phyloP scores from a whole-genome alignment of 495 filamentous ascomycete species.

The Penicillium goetzii region DNA sequence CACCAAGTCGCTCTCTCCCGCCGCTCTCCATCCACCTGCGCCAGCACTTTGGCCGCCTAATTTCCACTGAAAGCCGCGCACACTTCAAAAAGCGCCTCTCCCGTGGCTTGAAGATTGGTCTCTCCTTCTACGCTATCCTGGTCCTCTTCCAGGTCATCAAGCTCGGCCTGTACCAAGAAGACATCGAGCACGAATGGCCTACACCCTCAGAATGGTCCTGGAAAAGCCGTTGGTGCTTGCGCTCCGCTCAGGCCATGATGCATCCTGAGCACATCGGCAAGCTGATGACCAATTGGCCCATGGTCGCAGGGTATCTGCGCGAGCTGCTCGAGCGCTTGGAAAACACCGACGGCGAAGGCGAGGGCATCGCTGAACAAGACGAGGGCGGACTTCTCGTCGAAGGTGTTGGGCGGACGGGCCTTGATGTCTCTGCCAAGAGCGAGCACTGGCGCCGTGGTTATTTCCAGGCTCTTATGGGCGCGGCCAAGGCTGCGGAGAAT shows the following conservation, averaged over 20 bases:
- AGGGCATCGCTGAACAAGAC: constrained; percentile 58
- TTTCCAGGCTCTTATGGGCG: constrained; percentile 75
- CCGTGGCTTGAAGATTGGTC: constrained; percentile 59
- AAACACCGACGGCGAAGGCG: constrained; percentile 66
- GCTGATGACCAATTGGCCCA: constrained; percentile 66
- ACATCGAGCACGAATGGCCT: constrained; percentile 72
- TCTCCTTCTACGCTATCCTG: constrained; percentile 58
- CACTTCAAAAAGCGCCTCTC: constrained; percentile 67
- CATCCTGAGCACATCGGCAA: constrained; percentile 53
- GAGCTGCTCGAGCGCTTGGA: constrained; percentile 64
- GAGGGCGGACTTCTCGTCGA: constrained; percentile 60
- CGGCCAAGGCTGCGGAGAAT: constrained; percentile 75
- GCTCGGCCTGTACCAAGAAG: constrained; percentile 66
- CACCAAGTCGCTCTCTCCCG: constrained; percentile 40
- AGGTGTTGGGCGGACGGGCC: constrained; percentile 60
- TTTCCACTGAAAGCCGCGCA: constrained; percentile 75
- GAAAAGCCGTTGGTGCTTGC: constrained; percentile 61
- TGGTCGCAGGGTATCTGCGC: constrained; percentile 56
- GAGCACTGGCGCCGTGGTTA: constrained; percentile 85
- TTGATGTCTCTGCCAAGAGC: constrained; percentile 72
- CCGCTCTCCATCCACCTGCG: constrained; percentile 48
- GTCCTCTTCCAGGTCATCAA: constrained; percentile 56
- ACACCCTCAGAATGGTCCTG: constrained; percentile 76
- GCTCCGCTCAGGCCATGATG: constrained; percentile 59
- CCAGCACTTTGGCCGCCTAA: constrained; percentile 64